Percentiles rank a stretch among this genome's conserved stretches.
phyloP scores from a whole-genome alignment of 495 filamentous ascomycete species.

The Copromyces sp. region DNA sequence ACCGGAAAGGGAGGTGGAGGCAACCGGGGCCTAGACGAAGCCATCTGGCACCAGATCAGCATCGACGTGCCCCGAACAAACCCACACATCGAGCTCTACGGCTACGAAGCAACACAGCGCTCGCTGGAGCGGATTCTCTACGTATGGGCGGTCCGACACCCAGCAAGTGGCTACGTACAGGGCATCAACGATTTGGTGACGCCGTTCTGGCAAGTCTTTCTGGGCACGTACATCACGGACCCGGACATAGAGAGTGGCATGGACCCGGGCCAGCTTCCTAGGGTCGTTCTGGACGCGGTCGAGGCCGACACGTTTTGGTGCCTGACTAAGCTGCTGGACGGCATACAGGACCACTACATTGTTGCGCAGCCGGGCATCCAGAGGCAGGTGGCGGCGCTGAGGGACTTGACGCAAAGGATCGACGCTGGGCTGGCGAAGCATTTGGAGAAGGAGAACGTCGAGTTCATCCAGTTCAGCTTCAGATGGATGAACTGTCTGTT shows the following conservation, averaged over 20 bases:
- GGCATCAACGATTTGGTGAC: conserved; percentile 98
- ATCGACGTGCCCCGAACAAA: conserved; percentile 97
- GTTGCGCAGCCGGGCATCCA: conserved; percentile 95
- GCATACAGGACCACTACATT: conserved; percentile 98
- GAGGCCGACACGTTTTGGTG: conserved; percentile 99
- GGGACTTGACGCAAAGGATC: conserved; percentile 83
- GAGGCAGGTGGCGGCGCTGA: conserved; percentile 76
- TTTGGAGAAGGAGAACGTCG: conserved; percentile 78
- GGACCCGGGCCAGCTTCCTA: conserved; percentile 91
- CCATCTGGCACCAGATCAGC: conserved; percentile 96
- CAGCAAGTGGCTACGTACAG: conserved; percentile 94
- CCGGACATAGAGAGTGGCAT: conserved; percentile 86
- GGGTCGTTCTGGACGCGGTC: conserved; percentile 85
- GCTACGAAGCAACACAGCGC: conserved; percentile 90
- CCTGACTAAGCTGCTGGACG: conserved; percentile 88
- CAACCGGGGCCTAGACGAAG: conserved; percentile 73
- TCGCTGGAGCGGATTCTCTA: conserved; percentile 92
- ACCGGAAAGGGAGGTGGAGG: conserved; percentile 22
- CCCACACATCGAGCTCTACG: conserved; percentile 86
- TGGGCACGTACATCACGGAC: conserved; percentile 88
- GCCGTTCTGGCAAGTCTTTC: conserved; percentile 95
- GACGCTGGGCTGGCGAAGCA: conserved; percentile 78
- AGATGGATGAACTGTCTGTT: conserved; percentile 99
- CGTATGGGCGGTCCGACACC: conserved; percentile 95
- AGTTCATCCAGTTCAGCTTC: conserved; percentile 99